Base-by-base conservation (phyloP, 305 asterid species). In the Nicotiana rustica region DNA sequence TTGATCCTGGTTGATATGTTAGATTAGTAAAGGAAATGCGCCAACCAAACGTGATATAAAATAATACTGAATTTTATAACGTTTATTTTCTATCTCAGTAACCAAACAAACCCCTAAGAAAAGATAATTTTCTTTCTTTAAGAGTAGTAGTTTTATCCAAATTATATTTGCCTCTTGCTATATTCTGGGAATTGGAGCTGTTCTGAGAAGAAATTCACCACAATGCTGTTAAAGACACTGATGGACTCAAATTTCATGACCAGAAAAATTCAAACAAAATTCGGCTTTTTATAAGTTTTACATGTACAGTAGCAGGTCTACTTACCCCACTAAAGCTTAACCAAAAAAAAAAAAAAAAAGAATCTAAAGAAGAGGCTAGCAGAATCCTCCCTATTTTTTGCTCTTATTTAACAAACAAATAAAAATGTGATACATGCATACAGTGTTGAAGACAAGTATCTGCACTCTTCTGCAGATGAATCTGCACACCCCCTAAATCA, bases 391-490 rank as follows among this genome's bases (percentile, higher is more conserved):
- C 77, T 81, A 77, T 47, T 19, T 79, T 83, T 81, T 21, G 38
- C 88, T 86, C 85, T 86, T 85, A 86, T 84, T 78, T 77, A 67
- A 77, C 57, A 81, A 85, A 81, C 70, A 86, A 78, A 60, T 41
- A 85, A 85, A 86, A 84, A 87, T 77, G 86, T 38, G 88, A 68
- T 83, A 79, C 85, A 85, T 77, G 84, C 86, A 67, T 83, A 83
- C 81, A 77, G 60, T 82, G 67, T 75, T 81, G 82, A 73, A 81
- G 83, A 86, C 86, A 79, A 88, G 77, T 85, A 89, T 90, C 90
- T 93, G 91, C 94, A 88, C 61, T 88, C 90, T 90, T 92, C 88
- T 85, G 93, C 93, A 90, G 87, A 84, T 81, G 83, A 87, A 88
- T 41, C 85, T 66, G 85, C 82, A 86, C 84, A 64, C 66, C 87